phyloP scores from a whole-genome alignment of 140 eudicot genomes.

The Flaveria floridana region DNA sequence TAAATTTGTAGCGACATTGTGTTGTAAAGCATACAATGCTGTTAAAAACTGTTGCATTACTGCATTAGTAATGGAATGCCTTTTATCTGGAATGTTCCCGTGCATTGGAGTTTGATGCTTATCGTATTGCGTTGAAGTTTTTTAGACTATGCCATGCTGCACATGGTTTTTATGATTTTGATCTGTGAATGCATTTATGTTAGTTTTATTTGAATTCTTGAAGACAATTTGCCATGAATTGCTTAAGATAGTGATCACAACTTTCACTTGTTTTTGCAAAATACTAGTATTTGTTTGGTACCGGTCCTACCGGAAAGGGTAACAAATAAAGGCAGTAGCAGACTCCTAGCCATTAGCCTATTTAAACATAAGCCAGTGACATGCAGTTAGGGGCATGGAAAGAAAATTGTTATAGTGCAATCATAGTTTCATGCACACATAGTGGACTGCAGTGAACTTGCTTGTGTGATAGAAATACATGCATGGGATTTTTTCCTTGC shows the following conservation, averaged over 20 bases:
- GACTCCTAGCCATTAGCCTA: constrained; percentile 11
- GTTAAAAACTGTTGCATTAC: constrained; percentile 13
- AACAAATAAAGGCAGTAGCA: constrained; percentile 6
- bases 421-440: no score
- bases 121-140: not conserved
- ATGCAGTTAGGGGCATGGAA: not conserved
- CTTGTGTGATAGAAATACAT: no score
- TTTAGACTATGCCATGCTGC: not conserved
- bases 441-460: no score
- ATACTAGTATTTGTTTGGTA: not conserved
- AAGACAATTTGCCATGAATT: not conserved
- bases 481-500: no score
- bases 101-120: constrained; percentile 10
- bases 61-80: not conserved
- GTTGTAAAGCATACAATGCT: constrained; percentile 14
- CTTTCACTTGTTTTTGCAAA: constrained; percentile 11
- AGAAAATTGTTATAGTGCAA: no score
- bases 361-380: not conserved
- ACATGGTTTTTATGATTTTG: constrained; percentile 4
- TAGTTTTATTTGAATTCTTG: not conserved
- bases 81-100: not conserved
- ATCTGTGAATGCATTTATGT: constrained; percentile 1
- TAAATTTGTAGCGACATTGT: constrained; percentile 26
- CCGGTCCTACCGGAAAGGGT: not conserved
- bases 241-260: not conserved